Conservation (phyloP, 768 basidiomycete species). For the Panus rudis region DNA sequence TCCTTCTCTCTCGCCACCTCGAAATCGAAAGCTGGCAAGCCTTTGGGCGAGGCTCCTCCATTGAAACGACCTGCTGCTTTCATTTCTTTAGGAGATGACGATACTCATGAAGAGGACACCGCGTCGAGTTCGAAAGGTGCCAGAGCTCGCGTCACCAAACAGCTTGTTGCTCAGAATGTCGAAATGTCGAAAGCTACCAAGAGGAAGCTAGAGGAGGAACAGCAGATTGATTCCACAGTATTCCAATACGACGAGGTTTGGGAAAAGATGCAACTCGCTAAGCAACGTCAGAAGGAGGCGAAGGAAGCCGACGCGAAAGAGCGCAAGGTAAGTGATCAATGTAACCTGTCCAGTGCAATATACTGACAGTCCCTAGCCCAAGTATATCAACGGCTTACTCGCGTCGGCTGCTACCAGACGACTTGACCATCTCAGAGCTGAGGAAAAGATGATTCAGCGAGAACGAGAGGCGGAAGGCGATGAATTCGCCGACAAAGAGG, state of each 20-base stretch:
- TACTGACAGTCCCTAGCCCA: conserved; percentile 52
- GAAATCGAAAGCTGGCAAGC: conserved; percentile 39
- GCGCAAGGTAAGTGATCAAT: conserved; percentile 56
- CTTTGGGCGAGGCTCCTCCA: conserved; percentile 42
- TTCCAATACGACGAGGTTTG: conserved; percentile 96
- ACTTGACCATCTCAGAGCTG: conserved; percentile 85
- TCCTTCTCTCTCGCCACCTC: conserved; percentile 67
- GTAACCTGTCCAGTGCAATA: conserved; percentile 6
- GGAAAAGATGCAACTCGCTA: conserved; percentile 91
- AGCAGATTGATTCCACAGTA: conserved; percentile 71
- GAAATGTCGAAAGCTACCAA: conserved; percentile 56
- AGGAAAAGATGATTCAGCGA: conserved; percentile 95
- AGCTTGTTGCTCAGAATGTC: conserved; percentile 50
- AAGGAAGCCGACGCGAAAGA: conserved; percentile 73
- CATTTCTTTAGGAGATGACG: conserved; percentile 58
- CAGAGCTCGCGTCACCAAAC: conserved; percentile 42
- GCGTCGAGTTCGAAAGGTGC: conserved; percentile 33
- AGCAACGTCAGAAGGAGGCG: conserved; percentile 60
- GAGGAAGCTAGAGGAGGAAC: conserved; percentile 74
- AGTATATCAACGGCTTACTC: conserved; percentile 83
- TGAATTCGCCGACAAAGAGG: conserved; percentile 88
- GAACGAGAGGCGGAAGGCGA: conserved; percentile 93
- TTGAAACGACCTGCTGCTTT: conserved; percentile 60
- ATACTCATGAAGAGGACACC: conserved; percentile 41
- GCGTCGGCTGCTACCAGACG: conserved; percentile 79